Base-by-base conservation (phyloP, 2,329 filamentous ascomycete genomes). In the Pyrenophora seminiperda region DNA sequence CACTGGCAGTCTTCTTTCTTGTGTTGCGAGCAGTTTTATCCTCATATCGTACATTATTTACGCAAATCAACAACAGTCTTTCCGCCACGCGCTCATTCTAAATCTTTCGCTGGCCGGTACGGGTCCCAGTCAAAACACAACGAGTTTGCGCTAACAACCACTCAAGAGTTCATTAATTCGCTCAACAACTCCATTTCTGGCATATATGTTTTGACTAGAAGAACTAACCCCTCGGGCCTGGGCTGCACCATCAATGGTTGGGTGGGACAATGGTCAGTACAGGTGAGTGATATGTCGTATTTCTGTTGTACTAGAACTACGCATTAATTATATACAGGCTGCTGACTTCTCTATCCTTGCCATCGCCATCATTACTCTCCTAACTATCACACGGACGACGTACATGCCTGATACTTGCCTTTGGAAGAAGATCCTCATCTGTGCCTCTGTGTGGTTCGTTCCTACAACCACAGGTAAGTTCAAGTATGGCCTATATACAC, bases 201-300 rank as follows among this genome's bases (percentile, higher is more conserved):
- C 15, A 61, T 72, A 17, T 62, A 72, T 34, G 68, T 71, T 11
- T 56, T 76, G 4, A 53, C 54, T 22, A 53, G 53, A 0, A 56
- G 52, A 33, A 22, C 67, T 10, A 56, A 75, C 13, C 33, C 47
- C 5, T 50, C 65, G 7, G 70, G 73, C 10, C 11, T 60, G 0
- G 70, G 68, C 3, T 79, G 77, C 54, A 66, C 66, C 7, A 47
- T 73, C 14, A 80, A 79, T 55, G 77, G 76, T 29, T 77, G 74
- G 62, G 53, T 78, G 30, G 75, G 75, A 18, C 78, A 79, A 45
- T 65, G 78, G 37, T 77, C 74, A 2, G 77, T 33, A 7, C 38
- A 63, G 57, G 67, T 74, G 43, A 13, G 52, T 33, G 9, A 19
- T 7, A 18, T n/a, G 10, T n/a, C 4, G 5, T 37, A 33, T 39